These are phyloP conservation scores for Stachybotrys elegans DNA, from an alignment of 2,329 filamentous ascomycete genomes.

Conservation along the genomic window DNA sequence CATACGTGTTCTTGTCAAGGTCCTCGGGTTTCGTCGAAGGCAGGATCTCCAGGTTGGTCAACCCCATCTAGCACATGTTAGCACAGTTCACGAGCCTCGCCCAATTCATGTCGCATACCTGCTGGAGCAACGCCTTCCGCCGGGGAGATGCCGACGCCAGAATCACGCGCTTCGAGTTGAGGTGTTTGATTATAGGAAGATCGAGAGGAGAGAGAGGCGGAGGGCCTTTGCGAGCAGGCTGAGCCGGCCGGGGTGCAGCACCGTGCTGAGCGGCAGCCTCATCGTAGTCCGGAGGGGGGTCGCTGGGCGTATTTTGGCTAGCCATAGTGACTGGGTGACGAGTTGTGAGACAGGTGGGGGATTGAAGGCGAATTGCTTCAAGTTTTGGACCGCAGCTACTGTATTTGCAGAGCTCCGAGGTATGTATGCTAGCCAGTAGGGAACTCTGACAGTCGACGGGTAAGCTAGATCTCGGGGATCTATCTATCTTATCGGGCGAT, in stretches of 20 bases:
- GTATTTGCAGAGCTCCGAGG: too few relatives aligned
- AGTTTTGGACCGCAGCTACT: too few relatives aligned
- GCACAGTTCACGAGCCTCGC: neutral
- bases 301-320: slow-evolving; percentile 22
- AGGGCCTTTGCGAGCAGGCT: slow-evolving; percentile 40
- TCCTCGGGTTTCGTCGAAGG: slow-evolving; percentile 83
- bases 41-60: slow-evolving; percentile 75
- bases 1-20: slow-evolving; percentile 67
- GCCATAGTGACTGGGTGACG: slow-evolving; percentile 17
- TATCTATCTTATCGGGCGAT: too few relatives aligned
- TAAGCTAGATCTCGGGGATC: too few relatives aligned
- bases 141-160: slow-evolving; percentile 87
- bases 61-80: slow-evolving; percentile 56
- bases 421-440: too few relatives aligned
- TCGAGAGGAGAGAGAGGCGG: slow-evolving; percentile 70
- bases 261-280: slow-evolving; percentile 33
- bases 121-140: slow-evolving; percentile 72
- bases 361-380: too few relatives aligned
- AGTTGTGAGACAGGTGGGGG: too few relatives aligned
- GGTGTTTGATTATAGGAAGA: slow-evolving; percentile 70
- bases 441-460: too few relatives aligned
- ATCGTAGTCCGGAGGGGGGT: slow-evolving; percentile 42
- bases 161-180: slow-evolving; percentile 77
- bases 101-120: slow-evolving; percentile 37
- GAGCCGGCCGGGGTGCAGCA: slow-evolving; percentile 14